A percentile compares a stretch with the other conserved stretches of the same genome.
These are phyloP conservation scores for Sporothrix inflata DNA, from an alignment of 2,329 filamentous ascomycete genomes.

Conservation along the genomic window DNA sequence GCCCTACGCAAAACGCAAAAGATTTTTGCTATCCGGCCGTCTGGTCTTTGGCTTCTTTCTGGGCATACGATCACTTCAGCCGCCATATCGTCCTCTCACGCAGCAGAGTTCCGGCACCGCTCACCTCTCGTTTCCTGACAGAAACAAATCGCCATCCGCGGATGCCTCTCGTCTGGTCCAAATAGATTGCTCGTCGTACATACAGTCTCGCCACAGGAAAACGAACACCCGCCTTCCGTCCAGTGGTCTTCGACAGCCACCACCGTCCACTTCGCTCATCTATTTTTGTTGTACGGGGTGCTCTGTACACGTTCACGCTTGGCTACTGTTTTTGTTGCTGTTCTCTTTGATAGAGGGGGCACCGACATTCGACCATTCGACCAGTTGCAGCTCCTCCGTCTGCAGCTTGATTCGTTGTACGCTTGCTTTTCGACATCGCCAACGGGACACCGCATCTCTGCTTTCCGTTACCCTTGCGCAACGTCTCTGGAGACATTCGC, in stretches of 20 bases:
- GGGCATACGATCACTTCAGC: background rate
- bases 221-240: slow-evolving; percentile 21
- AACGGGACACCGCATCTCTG: slow-evolving; percentile 23
- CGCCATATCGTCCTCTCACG: background rate
- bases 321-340: background rate
- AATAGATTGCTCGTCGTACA: slow-evolving; percentile 28
- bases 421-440: slow-evolving; percentile 17
- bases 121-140: background rate
- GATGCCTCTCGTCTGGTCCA: slow-evolving; percentile 13
- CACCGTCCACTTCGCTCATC: background rate
- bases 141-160: background rate
- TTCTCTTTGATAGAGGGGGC: background rate
- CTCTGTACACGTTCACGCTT: background rate
- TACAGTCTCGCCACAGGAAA: slow-evolving; percentile 23
- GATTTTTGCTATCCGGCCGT: background rate
- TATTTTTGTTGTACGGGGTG: slow-evolving; percentile 10
- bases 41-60: background rate
- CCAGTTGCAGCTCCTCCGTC: background rate
- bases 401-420: background rate
- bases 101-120: background rate
- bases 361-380: background rate
- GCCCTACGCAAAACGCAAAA: background rate
- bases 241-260: slow-evolving; percentile 17
- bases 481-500: slow-evolving; percentile 17
- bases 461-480: slow-evolving; percentile 24